Base-by-base conservation (phyloP, 768 basidiomycete genomes). In the Boletus reticulatus region DNA sequence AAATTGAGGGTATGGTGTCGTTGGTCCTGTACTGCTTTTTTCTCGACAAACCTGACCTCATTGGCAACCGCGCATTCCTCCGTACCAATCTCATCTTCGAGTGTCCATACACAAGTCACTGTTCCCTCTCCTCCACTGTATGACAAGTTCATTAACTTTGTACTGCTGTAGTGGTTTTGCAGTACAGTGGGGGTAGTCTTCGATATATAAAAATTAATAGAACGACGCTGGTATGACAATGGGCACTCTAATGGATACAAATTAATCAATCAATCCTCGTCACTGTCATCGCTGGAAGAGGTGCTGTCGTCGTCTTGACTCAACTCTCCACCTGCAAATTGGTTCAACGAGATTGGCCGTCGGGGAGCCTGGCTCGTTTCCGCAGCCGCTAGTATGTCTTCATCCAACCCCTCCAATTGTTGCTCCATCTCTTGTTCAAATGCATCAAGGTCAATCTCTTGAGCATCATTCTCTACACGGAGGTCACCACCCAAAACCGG, bases 21-120 rank as follows among this genome's bases (percentile, higher is more conserved):
- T 8, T 29, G 27, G 27, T 29, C 27, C 92, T 7, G 73, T 78
- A 3, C 71, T 89, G 52, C 73, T 80, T 14, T 89, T 89, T 88
- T 66, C 85, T 90, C 73, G 78, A 78, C 24, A 59, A 75, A 55
- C 74, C 80, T 37, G 79, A 89, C 71, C 67, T 72, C 54, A 69
- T 89, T 60, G 27, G 27, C 27, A 29, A 29, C 29, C 43, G 62
- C 76, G 1, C 53, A n/a, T 11, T 20, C 53, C 56, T 62, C 71
- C 16, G 66, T 67, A 17, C 61, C 71, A 34, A 34, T 16, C 27
- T 44, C 37, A 6, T n/a, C 38, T 8, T 31, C 22, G 43, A 48
- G 39, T 31, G 8, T 47, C 17, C 43, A 55, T 27, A 67, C 66
- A 22, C 51, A 68, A 61, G 66, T 69, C 29, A 66, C 60, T 36